Conservation (phyloP, 2,329 filamentous ascomycete species). For the Neobulgaria alba region DNA sequence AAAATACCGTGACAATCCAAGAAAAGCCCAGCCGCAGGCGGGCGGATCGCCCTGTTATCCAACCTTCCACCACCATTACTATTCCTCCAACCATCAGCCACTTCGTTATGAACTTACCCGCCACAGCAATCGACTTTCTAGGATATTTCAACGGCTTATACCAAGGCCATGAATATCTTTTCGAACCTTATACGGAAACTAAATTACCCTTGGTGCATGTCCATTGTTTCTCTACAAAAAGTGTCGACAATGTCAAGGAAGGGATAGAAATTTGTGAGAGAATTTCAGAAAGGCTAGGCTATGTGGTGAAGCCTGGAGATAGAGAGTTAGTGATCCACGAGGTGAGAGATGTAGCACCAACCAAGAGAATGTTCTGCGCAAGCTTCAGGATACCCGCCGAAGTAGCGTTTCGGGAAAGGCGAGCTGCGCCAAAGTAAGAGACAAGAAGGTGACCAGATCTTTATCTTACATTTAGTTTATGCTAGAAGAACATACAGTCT, state of each 20-base stretch:
- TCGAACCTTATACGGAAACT: conserved; percentile 47
- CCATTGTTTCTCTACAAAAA: conserved; percentile 89
- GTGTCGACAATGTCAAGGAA: conserved; percentile 59
- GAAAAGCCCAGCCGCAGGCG: conserved; percentile 29
- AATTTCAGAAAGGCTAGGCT: conserved; percentile 43
- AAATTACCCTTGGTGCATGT: conserved; percentile 77
- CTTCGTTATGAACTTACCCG: conserved; percentile 97
- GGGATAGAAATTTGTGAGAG: conserved; percentile 55
- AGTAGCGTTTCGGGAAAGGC: conserved; percentile 59
- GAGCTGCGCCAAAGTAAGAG: no score
- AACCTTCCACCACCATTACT: conserved; percentile 35
- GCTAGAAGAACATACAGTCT: no score
- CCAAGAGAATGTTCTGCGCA: conserved; percentile 95
- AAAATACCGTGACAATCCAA: conserved; percentile 45
- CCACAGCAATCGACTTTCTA: conserved; percentile 79
- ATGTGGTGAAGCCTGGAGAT: conserved; percentile 34
- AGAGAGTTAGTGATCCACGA: conserved; percentile 49
- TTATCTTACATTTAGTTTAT: no score
- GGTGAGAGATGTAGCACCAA: conserved; percentile 82
- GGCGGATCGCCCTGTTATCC: conserved; percentile 9
- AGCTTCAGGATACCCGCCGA: conserved; percentile 77
- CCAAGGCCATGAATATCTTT: conserved; percentile 57
- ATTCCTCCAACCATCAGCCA: conserved; percentile 76
- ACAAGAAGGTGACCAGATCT: no score
- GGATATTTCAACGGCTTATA: conserved; percentile 71